Percentiles rank a stretch among this genome's conserved stretches.
Conservation (phyloP, 345 rosid genomes). For the Ceriops decandra region DNA sequence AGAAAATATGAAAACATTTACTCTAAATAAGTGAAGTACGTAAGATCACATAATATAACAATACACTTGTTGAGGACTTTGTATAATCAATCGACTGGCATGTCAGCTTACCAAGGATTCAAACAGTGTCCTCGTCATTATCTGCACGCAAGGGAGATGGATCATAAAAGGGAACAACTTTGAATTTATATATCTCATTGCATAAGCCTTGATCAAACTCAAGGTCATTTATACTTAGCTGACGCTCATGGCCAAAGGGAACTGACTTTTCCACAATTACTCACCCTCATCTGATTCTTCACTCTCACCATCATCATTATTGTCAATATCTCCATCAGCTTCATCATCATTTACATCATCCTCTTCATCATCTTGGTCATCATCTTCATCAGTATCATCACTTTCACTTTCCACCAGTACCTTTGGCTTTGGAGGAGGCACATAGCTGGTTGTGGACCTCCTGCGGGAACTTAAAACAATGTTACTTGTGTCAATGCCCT, state of each 20-base stretch:
- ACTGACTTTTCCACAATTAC: conserved; percentile 5
- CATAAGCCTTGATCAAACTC: neutral
- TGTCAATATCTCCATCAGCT: conserved; percentile 14
- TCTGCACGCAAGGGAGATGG: conserved; percentile 23
- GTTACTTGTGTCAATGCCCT: conserved; percentile 83
- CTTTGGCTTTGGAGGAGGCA: conserved; percentile 69
- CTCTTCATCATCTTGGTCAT: conserved; percentile 28
- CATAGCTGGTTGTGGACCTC: conserved; percentile 59
- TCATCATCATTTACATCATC: conserved; percentile 31
- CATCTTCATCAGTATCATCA: conserved; percentile 38
- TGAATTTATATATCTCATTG: neutral
- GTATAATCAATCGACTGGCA: conserved; percentile 2
- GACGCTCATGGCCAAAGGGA: neutral
- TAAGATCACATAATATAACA: conserved; percentile 9
- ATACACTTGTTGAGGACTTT: conserved; percentile 10
- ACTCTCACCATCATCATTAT: conserved; percentile 23
- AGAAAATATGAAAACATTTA: neutral
- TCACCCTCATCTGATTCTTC: conserved; percentile 51
- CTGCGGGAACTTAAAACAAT: conserved; percentile 78
- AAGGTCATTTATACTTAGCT: neutral
- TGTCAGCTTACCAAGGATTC: conserved; percentile 21
- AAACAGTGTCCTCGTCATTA: conserved; percentile 32
- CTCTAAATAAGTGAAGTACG: neutral
- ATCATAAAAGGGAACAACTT: conserved; percentile 1
- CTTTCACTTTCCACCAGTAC: conserved; percentile 50